Percentiles rank a stretch among this genome's conserved stretches.
Evolutionary conservation across 768 basidiomycete genomes (phyloP).

Genomic region (Gymnopilus dilepis): DNA sequence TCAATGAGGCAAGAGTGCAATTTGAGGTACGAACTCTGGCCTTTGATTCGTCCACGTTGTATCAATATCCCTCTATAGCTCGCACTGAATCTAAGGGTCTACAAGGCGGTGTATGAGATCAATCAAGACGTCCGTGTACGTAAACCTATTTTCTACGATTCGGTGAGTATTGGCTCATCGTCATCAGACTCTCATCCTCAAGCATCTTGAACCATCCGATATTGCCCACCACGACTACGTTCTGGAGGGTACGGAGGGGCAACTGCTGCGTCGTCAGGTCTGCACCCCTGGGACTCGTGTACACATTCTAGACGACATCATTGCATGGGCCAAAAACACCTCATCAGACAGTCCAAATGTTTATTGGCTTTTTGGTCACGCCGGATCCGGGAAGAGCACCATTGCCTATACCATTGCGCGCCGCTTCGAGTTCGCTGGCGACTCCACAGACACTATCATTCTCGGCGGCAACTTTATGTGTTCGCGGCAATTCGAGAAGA

Average conservation of each 20-base stretch:
- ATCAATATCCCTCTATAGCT: constrained; percentile 18
- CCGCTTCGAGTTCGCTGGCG: neutral
- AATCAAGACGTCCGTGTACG: constrained; percentile 14
- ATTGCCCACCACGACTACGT: constrained; percentile 18
- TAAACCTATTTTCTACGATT: neutral
- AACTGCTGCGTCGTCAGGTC: constrained; percentile 4
- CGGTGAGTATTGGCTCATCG: neutral
- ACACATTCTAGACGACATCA: constrained; percentile 10
- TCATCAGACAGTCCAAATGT: constrained; percentile 6
- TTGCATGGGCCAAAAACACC: constrained; percentile 11
- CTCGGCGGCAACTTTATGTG: constrained; percentile 8
- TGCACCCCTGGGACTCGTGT: constrained; percentile 15
- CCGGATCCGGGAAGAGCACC: constrained; percentile 17
- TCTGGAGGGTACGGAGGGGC: constrained; percentile 9
- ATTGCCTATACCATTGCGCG: constrained; percentile 16
- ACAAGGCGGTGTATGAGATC: constrained; percentile 16
- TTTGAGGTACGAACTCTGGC: constrained; percentile 19
- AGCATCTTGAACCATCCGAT: constrained; percentile 18
- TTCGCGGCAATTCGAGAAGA: constrained; percentile 7
- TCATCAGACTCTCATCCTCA: constrained; percentile 9
- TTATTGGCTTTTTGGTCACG: constrained; percentile 18
- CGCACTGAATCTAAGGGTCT: constrained; percentile 9
- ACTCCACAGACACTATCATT: neutral
- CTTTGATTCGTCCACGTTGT: neutral
- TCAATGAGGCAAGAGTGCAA: constrained; percentile 22